phyloP scores from a whole-genome alignment of 2,329 filamentous ascomycete species.

The Acrodontium crateriforme region DNA sequence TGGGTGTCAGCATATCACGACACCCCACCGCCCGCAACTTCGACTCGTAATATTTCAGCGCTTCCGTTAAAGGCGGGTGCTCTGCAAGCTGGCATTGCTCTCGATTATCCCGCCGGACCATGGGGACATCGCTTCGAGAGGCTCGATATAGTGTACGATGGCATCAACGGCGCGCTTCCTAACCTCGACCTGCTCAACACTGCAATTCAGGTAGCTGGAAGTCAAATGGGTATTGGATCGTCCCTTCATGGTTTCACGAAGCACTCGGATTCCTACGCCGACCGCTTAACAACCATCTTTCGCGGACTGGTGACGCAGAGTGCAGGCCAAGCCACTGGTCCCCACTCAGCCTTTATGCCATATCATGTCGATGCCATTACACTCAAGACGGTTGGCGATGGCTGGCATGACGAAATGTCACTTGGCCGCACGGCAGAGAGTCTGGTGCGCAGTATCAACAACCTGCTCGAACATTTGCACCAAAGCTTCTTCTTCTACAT shows the following conservation, averaged over 20 bases:
- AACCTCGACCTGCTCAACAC: constrained; percentile 96
- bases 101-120: constrained; percentile 63
- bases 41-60: constrained; percentile 43
- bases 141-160: constrained; percentile 86
- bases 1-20: constrained; percentile 98
- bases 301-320: constrained; percentile 88
- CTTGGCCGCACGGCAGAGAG: constrained; percentile 82
- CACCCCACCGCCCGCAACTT: constrained; percentile 53
- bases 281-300: constrained; percentile 76
- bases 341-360: constrained; percentile 91
- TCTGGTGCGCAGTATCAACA: constrained; percentile 86
- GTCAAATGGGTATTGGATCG: constrained; percentile 81
- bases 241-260: constrained; percentile 75
- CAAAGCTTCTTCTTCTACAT: constrained; percentile 99
- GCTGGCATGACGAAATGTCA: constrained; percentile 97
- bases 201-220: constrained; percentile 69
- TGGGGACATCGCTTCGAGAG: constrained; percentile 73
- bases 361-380: constrained; percentile 97
- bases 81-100: constrained; percentile 79
- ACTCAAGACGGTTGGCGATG: constrained; percentile 73
- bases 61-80: constrained; percentile 85
- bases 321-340: constrained; percentile 73
- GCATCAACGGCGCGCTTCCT: constrained; percentile 85
- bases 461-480: constrained; percentile 88
- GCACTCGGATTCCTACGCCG: constrained; percentile 62